Evolutionary conservation across 805 yeast species (phyloP).

Genomic region (Candida xyloterini): DNA sequence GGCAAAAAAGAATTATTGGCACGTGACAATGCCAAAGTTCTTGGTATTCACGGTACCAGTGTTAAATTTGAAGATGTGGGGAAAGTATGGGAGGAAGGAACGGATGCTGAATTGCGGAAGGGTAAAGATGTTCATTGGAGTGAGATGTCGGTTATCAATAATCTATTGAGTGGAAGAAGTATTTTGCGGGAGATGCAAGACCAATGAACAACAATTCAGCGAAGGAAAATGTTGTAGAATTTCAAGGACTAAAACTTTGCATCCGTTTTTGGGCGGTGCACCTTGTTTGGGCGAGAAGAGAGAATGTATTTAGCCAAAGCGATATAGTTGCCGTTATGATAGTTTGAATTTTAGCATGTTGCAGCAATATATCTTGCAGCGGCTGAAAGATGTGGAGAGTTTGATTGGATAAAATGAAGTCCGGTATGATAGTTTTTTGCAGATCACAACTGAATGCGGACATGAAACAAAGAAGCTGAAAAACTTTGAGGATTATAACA

Average conservation of each 20-base stretch:
- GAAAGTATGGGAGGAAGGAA: conserved; percentile 55
- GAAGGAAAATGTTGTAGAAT: neutral
- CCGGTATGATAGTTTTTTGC: neutral
- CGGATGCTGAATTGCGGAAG: conserved; percentile 61
- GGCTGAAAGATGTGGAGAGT: neutral
- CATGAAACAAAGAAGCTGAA: neutral
- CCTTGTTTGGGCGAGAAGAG: conserved; percentile 2
- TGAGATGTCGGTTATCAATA: conserved; percentile 54
- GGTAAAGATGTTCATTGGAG: conserved; percentile 71
- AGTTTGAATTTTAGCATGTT: neutral
- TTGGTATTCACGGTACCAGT: conserved; percentile 68
- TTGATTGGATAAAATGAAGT: neutral
- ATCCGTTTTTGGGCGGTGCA: conserved; percentile 7
- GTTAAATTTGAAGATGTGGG: conserved; percentile 56
- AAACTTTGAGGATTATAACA: neutral
- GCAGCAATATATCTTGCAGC: conserved; percentile 3
- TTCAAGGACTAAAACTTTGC: neutral
- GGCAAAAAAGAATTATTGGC: conserved; percentile 42
- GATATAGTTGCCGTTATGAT: neutral
- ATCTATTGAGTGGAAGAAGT: conserved; percentile 70
- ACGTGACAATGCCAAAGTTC: conserved; percentile 54
- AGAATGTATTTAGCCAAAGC: conserved; percentile 2
- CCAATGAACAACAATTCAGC: conserved; percentile 3
- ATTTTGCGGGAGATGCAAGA: conserved; percentile 38
- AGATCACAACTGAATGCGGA: neutral